Conservation (phyloP, 2,329 filamentous ascomycete species). For the Hyphodiscus sp. region DNA sequence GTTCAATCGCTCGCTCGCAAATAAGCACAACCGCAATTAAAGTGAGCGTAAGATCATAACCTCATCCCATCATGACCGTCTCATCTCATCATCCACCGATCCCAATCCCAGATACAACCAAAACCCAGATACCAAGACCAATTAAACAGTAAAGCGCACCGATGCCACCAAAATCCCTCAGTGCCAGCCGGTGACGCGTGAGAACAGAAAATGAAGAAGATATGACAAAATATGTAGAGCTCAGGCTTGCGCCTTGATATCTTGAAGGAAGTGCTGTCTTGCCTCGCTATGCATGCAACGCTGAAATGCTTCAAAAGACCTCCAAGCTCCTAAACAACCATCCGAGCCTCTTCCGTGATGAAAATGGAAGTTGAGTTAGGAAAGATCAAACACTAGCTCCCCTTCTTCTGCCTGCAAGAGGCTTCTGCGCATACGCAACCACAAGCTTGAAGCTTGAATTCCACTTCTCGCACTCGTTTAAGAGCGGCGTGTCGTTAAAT, state of each 20-base stretch:
- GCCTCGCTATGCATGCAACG: conserved; percentile 12
- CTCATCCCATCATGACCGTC: not conserved
- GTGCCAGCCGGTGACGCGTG: conserved; percentile 7
- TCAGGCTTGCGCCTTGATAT: conserved; percentile 11
- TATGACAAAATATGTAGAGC: not conserved
- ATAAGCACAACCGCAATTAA: not conserved
- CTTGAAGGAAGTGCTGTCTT: not conserved
- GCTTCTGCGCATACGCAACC: conserved; percentile 64
- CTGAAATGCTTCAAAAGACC: not conserved
- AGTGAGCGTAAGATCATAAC: conserved; percentile 2
- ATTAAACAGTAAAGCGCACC: conserved; percentile 9
- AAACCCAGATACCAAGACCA: not conserved
- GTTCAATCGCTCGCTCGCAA: not conserved
- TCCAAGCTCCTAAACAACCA: not conserved
- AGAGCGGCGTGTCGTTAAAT: conserved; percentile 68
- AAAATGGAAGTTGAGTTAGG: not conserved
- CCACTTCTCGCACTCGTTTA: conserved; percentile 80
- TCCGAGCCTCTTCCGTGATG: not conserved
- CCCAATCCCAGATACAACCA: not conserved
- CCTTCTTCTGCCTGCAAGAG: conserved; percentile 20
- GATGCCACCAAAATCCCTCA: not conserved
- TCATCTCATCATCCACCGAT: not conserved
- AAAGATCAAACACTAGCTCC: conserved; percentile 24
- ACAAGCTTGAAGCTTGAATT: conserved; percentile 84
- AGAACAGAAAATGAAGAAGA: not conserved